Evolutionary conservation across 2,329 filamentous ascomycete genomes (phyloP), one percentile per base, ranked within the genome.

Genomic region (Ophiostoma quercus): DNA sequence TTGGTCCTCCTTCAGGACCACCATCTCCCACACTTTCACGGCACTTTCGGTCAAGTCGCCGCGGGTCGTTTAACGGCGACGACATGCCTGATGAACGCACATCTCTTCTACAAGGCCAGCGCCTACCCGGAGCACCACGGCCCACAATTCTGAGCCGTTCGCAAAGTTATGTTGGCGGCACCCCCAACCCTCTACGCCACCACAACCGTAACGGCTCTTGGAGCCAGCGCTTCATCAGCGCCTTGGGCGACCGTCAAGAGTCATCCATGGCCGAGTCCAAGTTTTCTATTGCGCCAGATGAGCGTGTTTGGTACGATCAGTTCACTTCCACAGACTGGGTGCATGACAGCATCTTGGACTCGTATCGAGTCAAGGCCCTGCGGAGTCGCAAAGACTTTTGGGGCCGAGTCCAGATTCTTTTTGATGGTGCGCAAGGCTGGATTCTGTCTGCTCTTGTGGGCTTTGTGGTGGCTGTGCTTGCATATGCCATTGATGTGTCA

Each of bases 321-420:
- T 97, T 97, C 76, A 97, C 93, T 6, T 96, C 92, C 7, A 97
- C 92, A 69, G 94, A 99, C 79, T 99, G 95, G 95, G 94, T 99
- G 0, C 94, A 97, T 77, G 95, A 99, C 79, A 94, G 91, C 78
- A 97, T 99, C 74, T 92, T 93, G 76, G 95, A 98, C 79, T 92
- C 94, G 11, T 92, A 93, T 75, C 91, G 95, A 34, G 88, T 96
- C 67, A 95, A 96, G 78, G 89, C 89, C 68, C 84, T 99, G 54
- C 88, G 92, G 67, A 89, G 86, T 75, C 85, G 93, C 67, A 96
- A 90, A 78, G 95, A 94, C 79, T 85, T 97, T 72, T 89, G 90
- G 77, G 94, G 94, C n/a, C 88, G 91, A 66, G 74, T 96, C 16
- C 82, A 87, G 65, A 86, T 92, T 1, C 85, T 91, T 76, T 91